Conservation (phyloP, 2,329 filamentous ascomycete species). For the Alternaria triticimaculans region DNA sequence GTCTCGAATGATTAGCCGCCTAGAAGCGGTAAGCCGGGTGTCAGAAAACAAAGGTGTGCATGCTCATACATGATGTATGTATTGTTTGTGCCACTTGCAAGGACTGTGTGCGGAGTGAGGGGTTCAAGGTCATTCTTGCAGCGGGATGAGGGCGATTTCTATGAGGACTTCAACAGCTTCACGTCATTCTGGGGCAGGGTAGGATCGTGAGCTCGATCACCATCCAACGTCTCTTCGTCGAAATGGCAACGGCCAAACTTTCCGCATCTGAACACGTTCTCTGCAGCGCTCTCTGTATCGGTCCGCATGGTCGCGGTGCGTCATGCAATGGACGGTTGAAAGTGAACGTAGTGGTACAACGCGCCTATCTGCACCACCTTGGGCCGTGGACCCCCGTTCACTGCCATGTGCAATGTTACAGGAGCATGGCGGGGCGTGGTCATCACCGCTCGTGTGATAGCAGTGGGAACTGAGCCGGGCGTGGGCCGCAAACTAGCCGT, state of each 20-base stretch:
- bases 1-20: conserved; percentile 85
- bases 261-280: conserved; percentile 22
- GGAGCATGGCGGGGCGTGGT: conserved; percentile 28
- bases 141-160: conserved; percentile 25
- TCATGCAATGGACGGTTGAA: conserved; percentile 32
- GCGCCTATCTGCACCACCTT: conserved; percentile 29
- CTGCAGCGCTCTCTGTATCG: conserved; percentile 7
- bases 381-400: conserved; percentile 7
- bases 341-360: conserved; percentile 43
- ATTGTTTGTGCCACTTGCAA: conserved; percentile 14
- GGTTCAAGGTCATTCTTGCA: neutral
- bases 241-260: conserved; percentile 27
- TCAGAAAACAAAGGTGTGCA: conserved; percentile 24
- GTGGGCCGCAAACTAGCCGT: conserved; percentile 2
- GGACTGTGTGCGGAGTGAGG: conserved; percentile 1
- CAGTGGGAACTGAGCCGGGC: conserved; percentile 4
- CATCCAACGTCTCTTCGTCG: conserved; percentile 33
- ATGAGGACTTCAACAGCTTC: conserved; percentile 15
- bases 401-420: conserved; percentile 31
- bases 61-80: conserved; percentile 40
- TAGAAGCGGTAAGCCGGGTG: conserved; percentile 51
- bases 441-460: conserved; percentile 1
- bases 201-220: conserved; percentile 22
- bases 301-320: conserved; percentile 20
- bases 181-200: conserved; percentile 28